Evolutionary conservation across 2,329 filamentous ascomycete species (phyloP).

Genomic region (Gaeumannomyces sp.): DNA sequence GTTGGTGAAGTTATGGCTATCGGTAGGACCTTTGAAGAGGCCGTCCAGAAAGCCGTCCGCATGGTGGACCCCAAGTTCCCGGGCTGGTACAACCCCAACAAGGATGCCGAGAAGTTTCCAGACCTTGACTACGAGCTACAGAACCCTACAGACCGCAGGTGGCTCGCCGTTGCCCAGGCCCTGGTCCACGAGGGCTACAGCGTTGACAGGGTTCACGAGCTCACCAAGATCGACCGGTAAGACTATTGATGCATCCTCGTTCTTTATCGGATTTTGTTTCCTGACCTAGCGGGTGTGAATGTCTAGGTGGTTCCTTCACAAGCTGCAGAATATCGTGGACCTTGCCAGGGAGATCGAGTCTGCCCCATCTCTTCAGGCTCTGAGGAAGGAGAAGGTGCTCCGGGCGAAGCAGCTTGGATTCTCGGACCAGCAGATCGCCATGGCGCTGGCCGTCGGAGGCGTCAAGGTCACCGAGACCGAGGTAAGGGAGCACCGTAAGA

Average conservation of each 20-base stretch:
- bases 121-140: constrained; percentile 83
- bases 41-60: constrained; percentile 97
- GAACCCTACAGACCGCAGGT: constrained; percentile 93
- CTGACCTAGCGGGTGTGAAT: neutral
- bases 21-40: constrained; percentile 96
- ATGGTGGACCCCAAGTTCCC: constrained; percentile 90
- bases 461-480: constrained; percentile 68
- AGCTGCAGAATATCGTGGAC: constrained; percentile 95
- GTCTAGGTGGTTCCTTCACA: constrained; percentile 61
- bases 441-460: constrained; percentile 55
- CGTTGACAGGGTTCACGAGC: constrained; percentile 83
- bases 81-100: constrained; percentile 63
- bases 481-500: constrained; percentile 76
- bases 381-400: constrained; percentile 82
- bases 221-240: constrained; percentile 64
- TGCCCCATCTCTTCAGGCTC: constrained; percentile 71
- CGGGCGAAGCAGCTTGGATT: constrained; percentile 98
- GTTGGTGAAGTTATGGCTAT: constrained; percentile 99
- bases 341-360: constrained; percentile 80
- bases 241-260: neutral
- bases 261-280: neutral
- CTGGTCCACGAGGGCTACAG: constrained; percentile 97
- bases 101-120: constrained; percentile 75
- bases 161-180: constrained; percentile 94
- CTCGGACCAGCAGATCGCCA: constrained; percentile 91